Conservation (phyloP, 139 green algal genomes). For the Closterium sp. region DNA sequence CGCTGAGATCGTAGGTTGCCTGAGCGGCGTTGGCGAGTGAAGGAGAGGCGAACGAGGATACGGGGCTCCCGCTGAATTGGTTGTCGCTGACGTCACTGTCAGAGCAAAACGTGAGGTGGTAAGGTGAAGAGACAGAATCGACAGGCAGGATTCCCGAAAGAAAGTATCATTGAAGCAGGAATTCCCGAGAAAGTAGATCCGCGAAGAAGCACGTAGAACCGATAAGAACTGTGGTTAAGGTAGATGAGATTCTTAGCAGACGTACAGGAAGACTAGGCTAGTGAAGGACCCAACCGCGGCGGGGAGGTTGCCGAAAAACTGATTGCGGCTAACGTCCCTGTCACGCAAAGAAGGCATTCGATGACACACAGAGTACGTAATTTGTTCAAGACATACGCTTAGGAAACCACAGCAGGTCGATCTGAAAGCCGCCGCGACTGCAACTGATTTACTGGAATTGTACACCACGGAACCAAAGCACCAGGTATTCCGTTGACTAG, state of each 20-base stretch:
- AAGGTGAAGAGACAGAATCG: too few relatives aligned
- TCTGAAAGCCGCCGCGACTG: too few relatives aligned
- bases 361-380: not conserved
- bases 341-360: not conserved
- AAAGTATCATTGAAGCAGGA: not conserved
- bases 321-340: not conserved
- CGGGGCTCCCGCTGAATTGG: not conserved
- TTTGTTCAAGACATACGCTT: too few relatives aligned
- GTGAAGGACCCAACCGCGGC: not conserved
- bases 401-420: too few relatives aligned
- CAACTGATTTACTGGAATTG: too few relatives aligned
- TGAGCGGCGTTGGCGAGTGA: not conserved
- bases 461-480: too few relatives aligned
- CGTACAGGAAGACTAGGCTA: not conserved
- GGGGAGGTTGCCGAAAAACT: not conserved
- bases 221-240: not conserved
- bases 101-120: not conserved
- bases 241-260: too few relatives aligned
- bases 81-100: conserved; percentile 2
- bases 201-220: not conserved
- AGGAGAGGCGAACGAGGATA: not conserved
- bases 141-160: too few relatives aligned
- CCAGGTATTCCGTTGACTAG: too few relatives aligned
- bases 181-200: not conserved
- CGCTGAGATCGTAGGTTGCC: not conserved